Evolutionary conservation across 257 asterid species (phyloP).

Genomic region (Rehmannia glutinosa): DNA sequence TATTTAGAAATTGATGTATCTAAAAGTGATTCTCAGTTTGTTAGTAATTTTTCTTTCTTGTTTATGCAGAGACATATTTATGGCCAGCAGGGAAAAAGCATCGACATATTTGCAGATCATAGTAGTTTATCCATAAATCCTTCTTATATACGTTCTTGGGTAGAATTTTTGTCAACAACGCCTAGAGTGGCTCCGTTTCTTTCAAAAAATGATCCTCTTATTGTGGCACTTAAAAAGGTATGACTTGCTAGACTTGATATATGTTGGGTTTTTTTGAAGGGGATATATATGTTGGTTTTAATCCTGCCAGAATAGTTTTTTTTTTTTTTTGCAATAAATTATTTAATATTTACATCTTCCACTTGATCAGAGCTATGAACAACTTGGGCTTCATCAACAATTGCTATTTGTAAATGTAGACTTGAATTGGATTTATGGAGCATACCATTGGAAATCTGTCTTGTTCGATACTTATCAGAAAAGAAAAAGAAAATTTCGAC

Average conservation of each 20-base stretch:
- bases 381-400: background rate
- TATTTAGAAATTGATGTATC: background rate
- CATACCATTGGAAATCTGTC: background rate
- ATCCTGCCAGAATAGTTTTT: background rate
- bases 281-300: slow-evolving; percentile 2
- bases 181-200: slow-evolving; percentile 82
- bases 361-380: background rate
- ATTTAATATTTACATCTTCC: background rate
- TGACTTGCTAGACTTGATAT: slow-evolving; percentile 2
- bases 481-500: background rate
- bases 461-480: background rate
- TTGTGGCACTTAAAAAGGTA: slow-evolving; percentile 73
- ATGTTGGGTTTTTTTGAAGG: slow-evolving; percentile 1
- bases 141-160: slow-evolving; percentile 76
- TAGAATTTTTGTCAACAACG: slow-evolving; percentile 70
- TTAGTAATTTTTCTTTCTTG: slow-evolving; percentile 7
- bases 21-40: background rate
- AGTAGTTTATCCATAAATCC: slow-evolving; percentile 87
- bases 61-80: slow-evolving; percentile 61
- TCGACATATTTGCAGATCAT: slow-evolving; percentile 67
- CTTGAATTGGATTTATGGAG: background rate
- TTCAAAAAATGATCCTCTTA: slow-evolving; percentile 52
- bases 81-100: slow-evolving; percentile 53
- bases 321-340: background rate
- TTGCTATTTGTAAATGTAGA: background rate